phyloP scores from a whole-genome alignment of 371 early-diverging fungal genomes.

The Mucor sp. region DNA sequence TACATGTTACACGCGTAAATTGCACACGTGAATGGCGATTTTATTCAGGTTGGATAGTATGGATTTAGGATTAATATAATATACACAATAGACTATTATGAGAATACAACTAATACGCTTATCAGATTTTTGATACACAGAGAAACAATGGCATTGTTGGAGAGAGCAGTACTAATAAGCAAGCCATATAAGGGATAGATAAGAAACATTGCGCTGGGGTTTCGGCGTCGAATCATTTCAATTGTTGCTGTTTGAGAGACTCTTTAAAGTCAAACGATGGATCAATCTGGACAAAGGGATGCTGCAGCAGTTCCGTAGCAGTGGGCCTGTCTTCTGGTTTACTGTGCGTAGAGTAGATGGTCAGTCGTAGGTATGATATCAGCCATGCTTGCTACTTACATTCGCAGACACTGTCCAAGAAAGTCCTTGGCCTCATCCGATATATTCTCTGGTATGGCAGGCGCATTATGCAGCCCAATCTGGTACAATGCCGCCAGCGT shows the following conservation, averaged over 20 bases:
- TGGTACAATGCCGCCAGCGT: slow-evolving; percentile 88
- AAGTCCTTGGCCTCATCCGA: slow-evolving; percentile 73
- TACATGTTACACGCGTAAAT: slow-evolving; percentile 1
- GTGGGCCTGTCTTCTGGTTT: slow-evolving; percentile 64
- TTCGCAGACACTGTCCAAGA: slow-evolving; percentile 67
- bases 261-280: slow-evolving; percentile 49
- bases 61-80: background rate
- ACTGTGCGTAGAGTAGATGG: slow-evolving; percentile 5
- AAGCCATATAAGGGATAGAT: background rate
- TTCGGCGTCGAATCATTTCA: background rate
- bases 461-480: slow-evolving; percentile 73
- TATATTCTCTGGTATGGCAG: slow-evolving; percentile 71
- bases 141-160: background rate
- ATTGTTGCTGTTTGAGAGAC: slow-evolving; percentile 10
- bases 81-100: too few species aligned
- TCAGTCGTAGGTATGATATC: background rate
- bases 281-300: slow-evolving; percentile 49
- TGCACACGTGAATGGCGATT: background rate
- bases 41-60: background rate
- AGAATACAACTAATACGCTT: background rate
- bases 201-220: background rate
- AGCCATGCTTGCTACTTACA: slow-evolving; percentile 31
- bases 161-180: background rate
- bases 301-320: slow-evolving; percentile 57
- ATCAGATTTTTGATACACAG: background rate